Base-by-base conservation (phyloP, 768 basidiomycete genomes). In the Candolleomyces aberdarensis region DNA sequence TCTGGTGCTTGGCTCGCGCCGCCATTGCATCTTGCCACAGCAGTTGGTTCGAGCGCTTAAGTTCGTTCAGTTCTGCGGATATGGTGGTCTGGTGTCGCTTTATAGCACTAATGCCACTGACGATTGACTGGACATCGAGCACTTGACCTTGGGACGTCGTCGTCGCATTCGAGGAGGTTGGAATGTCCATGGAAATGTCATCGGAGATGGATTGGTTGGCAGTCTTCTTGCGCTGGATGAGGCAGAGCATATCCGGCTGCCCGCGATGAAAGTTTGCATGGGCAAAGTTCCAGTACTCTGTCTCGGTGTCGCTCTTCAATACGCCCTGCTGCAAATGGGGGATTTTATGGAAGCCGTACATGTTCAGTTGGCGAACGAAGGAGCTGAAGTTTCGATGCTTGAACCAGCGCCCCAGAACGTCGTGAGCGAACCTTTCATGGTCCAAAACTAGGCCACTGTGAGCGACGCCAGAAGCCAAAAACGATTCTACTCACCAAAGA, bases 281-380 rank as follows among this genome's bases (percentile, higher is more conserved):
- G 62, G 87, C 86, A 74, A 98, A 99, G 72, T 98, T 94, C 89
- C 90, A 92, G 57, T 88, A 83, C 68, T 96, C 94, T 50, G 84
- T 86, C 63, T 89, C 90, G 57, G 84, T 79, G 60, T 95, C 92
- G 71, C 86, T 84, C 70, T 87, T 90, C 63, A 98, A 82, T 29
- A 94, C 94, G 50, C 96, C 95, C 72, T 96, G 92, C 69, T 96
- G 95, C 19, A 98, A 85, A 70, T 98, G 95, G 0, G 95, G 96
- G 51, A 98, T 93, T 78, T 91, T 91, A 82, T 92, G 91, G 72
- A 95, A 94, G 58, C 92, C 92, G 73, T 96, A 97, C 91, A 95
- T 95, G 80, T 96, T 97, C 65, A 96, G 81, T 70, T 97, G 94
- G 14, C 94, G 83, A 17, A 96, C 94, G 67, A 97, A 97, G 39